These are phyloP conservation scores for Gremmenia infestans DNA, from an alignment of 2,329 filamentous ascomycete genomes.

Conservation along the genomic window DNA sequence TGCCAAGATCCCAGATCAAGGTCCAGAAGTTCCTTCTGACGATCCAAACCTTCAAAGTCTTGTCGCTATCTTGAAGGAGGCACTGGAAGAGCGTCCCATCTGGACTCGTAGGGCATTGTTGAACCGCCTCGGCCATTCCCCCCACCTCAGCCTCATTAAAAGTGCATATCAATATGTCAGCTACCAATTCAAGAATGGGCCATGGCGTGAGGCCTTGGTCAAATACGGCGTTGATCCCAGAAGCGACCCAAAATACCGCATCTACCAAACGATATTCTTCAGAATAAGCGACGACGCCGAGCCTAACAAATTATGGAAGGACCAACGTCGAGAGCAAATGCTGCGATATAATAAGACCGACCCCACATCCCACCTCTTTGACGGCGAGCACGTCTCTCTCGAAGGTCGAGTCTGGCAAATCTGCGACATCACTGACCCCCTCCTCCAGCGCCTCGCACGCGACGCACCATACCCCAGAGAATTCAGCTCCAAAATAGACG, in stretches of 20 bases:
- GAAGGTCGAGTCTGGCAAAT: slow-evolving; percentile 94
- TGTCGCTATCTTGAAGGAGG: slow-evolving; percentile 56
- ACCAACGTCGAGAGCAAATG: slow-evolving; percentile 17
- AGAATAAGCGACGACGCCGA: slow-evolving; percentile 40
- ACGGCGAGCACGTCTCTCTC: slow-evolving; percentile 66
- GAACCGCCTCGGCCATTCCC: slow-evolving; percentile 58
- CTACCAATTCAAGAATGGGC: slow-evolving; percentile 89
- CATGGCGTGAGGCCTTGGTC: slow-evolving; percentile 85
- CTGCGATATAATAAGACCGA: slow-evolving; percentile 35
- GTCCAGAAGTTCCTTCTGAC: slow-evolving; percentile 15
- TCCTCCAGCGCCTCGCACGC: slow-evolving; percentile 62
- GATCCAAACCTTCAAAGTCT: slow-evolving; percentile 57
- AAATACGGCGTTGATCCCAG: slow-evolving; percentile 84
- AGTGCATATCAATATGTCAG: slow-evolving; percentile 77
- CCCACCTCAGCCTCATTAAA: slow-evolving; percentile 56
- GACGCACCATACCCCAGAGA: slow-evolving; percentile 52
- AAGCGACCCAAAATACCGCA: slow-evolving; percentile 66
- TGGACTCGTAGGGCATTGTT: slow-evolving; percentile 81
- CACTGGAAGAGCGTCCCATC: slow-evolving; percentile 71
- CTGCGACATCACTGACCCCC: slow-evolving; percentile 82
- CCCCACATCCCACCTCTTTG: slow-evolving; percentile 62
- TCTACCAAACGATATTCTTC: slow-evolving; percentile 88
- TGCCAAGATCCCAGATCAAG: slow-evolving; percentile 15
- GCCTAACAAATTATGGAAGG: slow-evolving; percentile 17
- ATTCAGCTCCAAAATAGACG: slow-evolving; percentile 60